phyloP scores from a whole-genome alignment of 371 early-diverging fungal genomes.

The Umbelopsis sp. region DNA sequence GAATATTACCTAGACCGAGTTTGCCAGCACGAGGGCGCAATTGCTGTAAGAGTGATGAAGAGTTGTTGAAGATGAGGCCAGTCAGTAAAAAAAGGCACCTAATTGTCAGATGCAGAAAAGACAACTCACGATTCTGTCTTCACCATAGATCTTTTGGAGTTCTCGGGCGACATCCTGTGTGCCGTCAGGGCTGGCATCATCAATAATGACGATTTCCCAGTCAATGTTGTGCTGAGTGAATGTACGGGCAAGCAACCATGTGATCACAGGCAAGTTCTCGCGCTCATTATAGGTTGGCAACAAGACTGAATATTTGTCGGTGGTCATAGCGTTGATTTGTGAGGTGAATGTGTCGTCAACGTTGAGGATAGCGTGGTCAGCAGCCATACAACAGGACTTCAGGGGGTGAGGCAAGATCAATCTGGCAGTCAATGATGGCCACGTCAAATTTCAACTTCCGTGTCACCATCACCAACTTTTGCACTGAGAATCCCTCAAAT shows the following conservation, averaged over 20 bases:
- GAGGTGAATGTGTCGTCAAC: constrained; percentile 30
- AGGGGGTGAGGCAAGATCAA: constrained; percentile 3
- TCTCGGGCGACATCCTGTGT: constrained; percentile 94
- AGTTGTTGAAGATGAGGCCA: neutral
- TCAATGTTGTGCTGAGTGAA: constrained; percentile 83
- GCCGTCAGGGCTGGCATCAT: constrained; percentile 99
- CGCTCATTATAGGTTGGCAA: constrained; percentile 99
- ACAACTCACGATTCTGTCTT: constrained; percentile 80
- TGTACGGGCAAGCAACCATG: constrained; percentile 87
- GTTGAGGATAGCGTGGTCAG: constrained; percentile 46
- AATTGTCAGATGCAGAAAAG: neutral
- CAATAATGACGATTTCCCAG: constrained; percentile 98
- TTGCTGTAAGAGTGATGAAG: constrained; percentile 47
- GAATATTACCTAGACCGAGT: constrained; percentile 79
- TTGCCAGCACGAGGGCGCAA: constrained; percentile 94
- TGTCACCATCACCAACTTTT: neutral
- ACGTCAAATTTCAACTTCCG: constrained; percentile 17
- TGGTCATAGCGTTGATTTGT: constrained; percentile 31
- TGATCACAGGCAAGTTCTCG: constrained; percentile 94
- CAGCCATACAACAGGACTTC: neutral
- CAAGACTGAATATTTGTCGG: constrained; percentile 85
- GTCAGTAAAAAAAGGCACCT: neutral
- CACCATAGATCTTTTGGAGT: constrained; percentile 86
- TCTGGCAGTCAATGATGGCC: constrained; percentile 13
- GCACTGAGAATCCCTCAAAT: neutral